A percentile compares a stretch with the other conserved stretches of the same genome.
phyloP scores from a whole-genome alignment of 345 rosid genomes.

The Clarkia xantiana region DNA sequence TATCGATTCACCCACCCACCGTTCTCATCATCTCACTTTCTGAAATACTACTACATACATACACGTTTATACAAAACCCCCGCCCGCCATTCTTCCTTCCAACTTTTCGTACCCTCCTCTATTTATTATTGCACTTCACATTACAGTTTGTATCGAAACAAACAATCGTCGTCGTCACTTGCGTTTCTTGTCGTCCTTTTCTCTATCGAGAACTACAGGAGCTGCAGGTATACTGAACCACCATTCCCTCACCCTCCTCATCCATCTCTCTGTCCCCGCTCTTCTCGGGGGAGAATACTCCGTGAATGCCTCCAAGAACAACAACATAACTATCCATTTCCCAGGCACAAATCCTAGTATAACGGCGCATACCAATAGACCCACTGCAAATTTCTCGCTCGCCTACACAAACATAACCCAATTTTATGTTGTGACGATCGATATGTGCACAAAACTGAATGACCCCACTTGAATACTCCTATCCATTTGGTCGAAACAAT shows the following conservation, averaged over 20 bases:
- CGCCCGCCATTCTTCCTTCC: too few species aligned
- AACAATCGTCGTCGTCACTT: conserved; percentile 26
- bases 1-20: too few species aligned
- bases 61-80: too few species aligned
- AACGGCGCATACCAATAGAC: conserved; percentile 35
- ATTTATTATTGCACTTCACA: too few species aligned
- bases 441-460: too few species aligned
- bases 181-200: conserved; percentile 58
- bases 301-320: conserved; percentile 61
- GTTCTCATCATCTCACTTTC: too few species aligned
- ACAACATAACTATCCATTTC: conserved; percentile 35
- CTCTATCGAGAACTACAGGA: conserved; percentile 61
- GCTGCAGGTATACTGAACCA: conserved; percentile 98
- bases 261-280: conserved; percentile 53
- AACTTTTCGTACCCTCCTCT: too few species aligned
- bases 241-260: conserved; percentile 87
- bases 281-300: conserved; percentile 64
- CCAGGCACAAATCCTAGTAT: conserved; percentile 38
- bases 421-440: not conserved
- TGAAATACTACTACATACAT: too few species aligned
- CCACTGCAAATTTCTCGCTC: conserved; percentile 52
- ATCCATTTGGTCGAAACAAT: too few species aligned
- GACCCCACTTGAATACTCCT: too few species aligned
- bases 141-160: too few species aligned
- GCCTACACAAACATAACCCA: conserved; percentile 23